phyloP scores from a whole-genome alignment of 176 grass and related monocot genomes.

The Microstegium vimineum region DNA sequence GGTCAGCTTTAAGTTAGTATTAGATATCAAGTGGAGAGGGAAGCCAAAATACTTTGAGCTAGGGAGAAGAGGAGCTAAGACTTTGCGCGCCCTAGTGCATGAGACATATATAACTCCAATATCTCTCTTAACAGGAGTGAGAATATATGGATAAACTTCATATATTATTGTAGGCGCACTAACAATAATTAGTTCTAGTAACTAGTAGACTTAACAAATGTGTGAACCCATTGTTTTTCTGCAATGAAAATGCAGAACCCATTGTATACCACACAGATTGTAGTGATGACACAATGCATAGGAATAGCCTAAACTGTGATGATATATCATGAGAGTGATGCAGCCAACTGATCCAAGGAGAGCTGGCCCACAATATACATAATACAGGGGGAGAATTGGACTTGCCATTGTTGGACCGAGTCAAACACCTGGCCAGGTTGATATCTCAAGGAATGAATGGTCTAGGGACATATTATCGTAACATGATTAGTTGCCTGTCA shows the following conservation, averaged over 20 bases:
- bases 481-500: conserved; percentile 12
- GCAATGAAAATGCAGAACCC: not conserved
- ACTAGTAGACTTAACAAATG: not conserved
- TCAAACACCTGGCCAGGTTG: conserved; percentile 4
- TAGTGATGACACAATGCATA: not conserved
- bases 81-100: not conserved
- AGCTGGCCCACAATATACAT: not conserved
- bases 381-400: not conserved
- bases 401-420: conserved; percentile 3
- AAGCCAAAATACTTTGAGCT: not conserved
- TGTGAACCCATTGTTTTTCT: not conserved
- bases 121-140: not conserved
- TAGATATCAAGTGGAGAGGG: not conserved
- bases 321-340: not conserved
- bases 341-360: not conserved
- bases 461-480: conserved; percentile 8
- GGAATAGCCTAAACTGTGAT: not conserved
- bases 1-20: not conserved
- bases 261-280: not conserved
- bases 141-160: not conserved
- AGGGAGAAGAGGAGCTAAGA: not conserved
- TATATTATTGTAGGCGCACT: not conserved
- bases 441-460: conserved; percentile 17
- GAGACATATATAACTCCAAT: not conserved
- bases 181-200: not conserved